phyloP scores from a whole-genome alignment of 2,329 filamentous ascomycete species.

The Sordariomycetes sp. region DNA sequence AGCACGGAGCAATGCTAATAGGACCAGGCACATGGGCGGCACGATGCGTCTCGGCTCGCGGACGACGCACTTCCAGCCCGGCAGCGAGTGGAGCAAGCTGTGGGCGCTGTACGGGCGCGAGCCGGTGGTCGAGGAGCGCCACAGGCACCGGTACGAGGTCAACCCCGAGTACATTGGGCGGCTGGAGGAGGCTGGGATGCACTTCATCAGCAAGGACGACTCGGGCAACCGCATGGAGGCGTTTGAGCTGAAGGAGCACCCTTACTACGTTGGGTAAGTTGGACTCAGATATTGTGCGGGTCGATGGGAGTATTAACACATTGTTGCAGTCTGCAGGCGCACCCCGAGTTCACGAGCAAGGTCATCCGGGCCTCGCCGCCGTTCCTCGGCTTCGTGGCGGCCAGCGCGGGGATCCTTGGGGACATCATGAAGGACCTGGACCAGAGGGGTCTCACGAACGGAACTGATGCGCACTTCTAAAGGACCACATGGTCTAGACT shows the following conservation, averaged over 20 bases:
- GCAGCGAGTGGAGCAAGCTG: conserved; percentile 66
- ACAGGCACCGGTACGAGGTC: conserved; percentile 84
- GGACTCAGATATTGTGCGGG: not conserved
- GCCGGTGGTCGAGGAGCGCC: conserved; percentile 52
- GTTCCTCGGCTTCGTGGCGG: conserved; percentile 77
- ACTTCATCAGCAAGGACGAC: conserved; percentile 70
- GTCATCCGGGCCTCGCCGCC: conserved; percentile 58
- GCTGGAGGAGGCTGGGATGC: conserved; percentile 55
- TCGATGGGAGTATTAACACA: not conserved
- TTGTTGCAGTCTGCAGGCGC: conserved; percentile 54
- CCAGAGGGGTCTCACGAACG: conserved; percentile 5
- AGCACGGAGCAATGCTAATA: conserved; percentile 12
- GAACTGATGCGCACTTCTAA: not conserved
- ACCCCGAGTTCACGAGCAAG: conserved; percentile 72
- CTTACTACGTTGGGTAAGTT: conserved; percentile 51
- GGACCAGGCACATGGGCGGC: conserved; percentile 64
- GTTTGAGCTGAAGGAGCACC: conserved; percentile 70
- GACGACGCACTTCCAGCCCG: conserved; percentile 60
- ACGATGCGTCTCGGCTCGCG: conserved; percentile 78
- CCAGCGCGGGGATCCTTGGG: conserved; percentile 54
- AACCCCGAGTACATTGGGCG: conserved; percentile 64
- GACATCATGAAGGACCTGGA: conserved; percentile 17
- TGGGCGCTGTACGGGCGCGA: conserved; percentile 57
- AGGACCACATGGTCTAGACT: not conserved
- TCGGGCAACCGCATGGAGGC: conserved; percentile 71